These are phyloP conservation scores for Celoporthe dispersa DNA, from an alignment of 2,329 filamentous ascomycete species.

Conservation along the genomic window DNA sequence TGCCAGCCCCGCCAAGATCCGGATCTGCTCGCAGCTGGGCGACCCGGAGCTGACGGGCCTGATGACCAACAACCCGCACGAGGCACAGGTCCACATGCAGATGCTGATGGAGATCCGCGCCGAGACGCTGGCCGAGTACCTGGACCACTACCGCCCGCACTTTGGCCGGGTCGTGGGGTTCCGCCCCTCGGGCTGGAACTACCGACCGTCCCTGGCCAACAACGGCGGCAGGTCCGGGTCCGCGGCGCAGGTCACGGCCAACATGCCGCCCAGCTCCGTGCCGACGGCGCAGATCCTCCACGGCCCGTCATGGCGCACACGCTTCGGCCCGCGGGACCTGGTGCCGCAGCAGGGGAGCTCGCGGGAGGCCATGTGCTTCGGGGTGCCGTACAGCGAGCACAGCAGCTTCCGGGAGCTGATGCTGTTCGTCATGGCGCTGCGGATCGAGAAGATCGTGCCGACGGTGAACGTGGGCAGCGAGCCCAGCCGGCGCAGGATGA, in stretches of 20 bases:
- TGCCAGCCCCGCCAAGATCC: conserved; percentile 80
- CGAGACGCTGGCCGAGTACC: conserved; percentile 88
- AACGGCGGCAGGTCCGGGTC: conserved; percentile 37
- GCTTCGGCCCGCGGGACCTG: conserved; percentile 74
- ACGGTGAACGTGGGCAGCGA: conserved; percentile 83
- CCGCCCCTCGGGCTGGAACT: conserved; percentile 91
- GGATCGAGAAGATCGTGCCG: conserved; percentile 88
- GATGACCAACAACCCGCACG: conserved; percentile 78
- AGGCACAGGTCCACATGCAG: conserved; percentile 97
- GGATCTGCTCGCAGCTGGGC: conserved; percentile 82
- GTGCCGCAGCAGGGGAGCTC: conserved; percentile 83
- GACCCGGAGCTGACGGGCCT: conserved; percentile 79
- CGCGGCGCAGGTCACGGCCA: conserved; percentile 59
- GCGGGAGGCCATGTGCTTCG: conserved; percentile 82
- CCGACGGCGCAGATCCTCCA: conserved; percentile 58
- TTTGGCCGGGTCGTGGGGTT: conserved; percentile 91
- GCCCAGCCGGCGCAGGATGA: conserved; percentile 62
- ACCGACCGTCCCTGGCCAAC: conserved; percentile 70
- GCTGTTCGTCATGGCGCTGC: conserved; percentile 85
- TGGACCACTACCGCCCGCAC: conserved; percentile 76
- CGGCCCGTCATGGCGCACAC: conserved; percentile 72
- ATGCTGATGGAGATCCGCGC: conserved; percentile 91
- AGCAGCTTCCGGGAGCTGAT: conserved; percentile 93
- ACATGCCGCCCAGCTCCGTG: conserved; percentile 53
- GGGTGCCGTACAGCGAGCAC: conserved; percentile 95